Evolutionary conservation across 768 basidiomycete genomes (phyloP), one percentile per base, ranked within the genome.

Genomic region (Lanmaoa rubissima): DNA sequence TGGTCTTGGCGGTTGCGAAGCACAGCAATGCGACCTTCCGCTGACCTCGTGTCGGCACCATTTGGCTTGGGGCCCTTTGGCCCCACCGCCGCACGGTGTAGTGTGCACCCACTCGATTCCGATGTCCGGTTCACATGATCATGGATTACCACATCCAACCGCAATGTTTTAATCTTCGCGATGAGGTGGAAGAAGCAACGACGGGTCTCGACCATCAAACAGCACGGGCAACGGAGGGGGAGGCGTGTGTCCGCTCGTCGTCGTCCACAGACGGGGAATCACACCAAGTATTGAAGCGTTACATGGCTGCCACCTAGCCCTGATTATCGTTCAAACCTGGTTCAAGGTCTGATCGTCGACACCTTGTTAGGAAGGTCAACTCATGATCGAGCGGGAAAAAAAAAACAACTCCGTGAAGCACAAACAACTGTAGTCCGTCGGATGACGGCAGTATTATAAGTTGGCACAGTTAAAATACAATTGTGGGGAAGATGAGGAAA

Each of bases 391-490:
- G 31, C 45, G 16, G 41, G n/a, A n/a, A 34, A 48, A 44, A 61
- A 56, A 43, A 53, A 43, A 51, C 11, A 57, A 60, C 57, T 58
- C 65, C 60, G 65, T 69, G 62, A 69, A 60, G 53, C 61, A 53
- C 36, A 41, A 54, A 35, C 36, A 10, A 32, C 49, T 24, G 31
- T 36, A 50, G 13, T 26, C 16, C 24, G 39, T 50, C 39, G 47
- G 32, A 56, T 59, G 53, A 57, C 51, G 58, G 61, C 56, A 63
- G 38, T 45, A 63, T 51, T 50, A 54, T 57, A 26, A 7, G 34
- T 53, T 51, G 48, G 39, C 9, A 24, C 38, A 49, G 47, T 28
- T 59, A 58, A 28, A 55, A 58, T 63, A 66, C 61, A 68, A 38
- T 57, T 60, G 67, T 38, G 17, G 43, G 54, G 53, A 40, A 62